phyloP scores from a whole-genome alignment of 192 early-diverging fungal genomes.

The Coemansia sp. region DNA sequence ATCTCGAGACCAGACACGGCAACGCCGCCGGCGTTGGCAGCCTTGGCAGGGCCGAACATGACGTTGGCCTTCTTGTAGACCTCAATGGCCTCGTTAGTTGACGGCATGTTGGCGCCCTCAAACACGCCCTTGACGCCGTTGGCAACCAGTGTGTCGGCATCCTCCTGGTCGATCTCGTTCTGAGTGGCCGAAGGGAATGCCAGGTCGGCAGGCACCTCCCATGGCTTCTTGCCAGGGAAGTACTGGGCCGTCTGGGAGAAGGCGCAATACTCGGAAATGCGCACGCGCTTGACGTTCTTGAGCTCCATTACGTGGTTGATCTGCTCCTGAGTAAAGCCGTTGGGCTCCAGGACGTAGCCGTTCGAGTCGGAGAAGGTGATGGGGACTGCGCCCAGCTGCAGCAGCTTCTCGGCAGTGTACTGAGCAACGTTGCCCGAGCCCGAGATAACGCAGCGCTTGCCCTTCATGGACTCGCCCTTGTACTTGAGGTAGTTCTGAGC shows the following conservation, averaged over 20 bases:
- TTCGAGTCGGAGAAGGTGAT: constrained; percentile 58
- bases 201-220: constrained; percentile 54
- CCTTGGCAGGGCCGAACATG: constrained; percentile 58
- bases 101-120: constrained; percentile 60
- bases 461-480: constrained; percentile 53
- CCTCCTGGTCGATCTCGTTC: constrained; percentile 58
- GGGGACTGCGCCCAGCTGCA: constrained; percentile 55
- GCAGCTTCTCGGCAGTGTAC: constrained; percentile 57
- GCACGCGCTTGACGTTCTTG: constrained; percentile 56
- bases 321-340: constrained; percentile 54
- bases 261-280: constrained; percentile 53
- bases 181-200: constrained; percentile 60
- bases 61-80: constrained; percentile 51
- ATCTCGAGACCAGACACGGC: constrained; percentile 60
- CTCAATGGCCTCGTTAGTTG: constrained; percentile 57
- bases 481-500: constrained; percentile 53
- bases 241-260: constrained; percentile 53
- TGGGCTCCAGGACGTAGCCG: constrained; percentile 53
- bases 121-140: constrained; percentile 54
- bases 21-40: constrained; percentile 58
- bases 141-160: constrained; percentile 53
- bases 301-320: constrained; percentile 56
- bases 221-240: constrained; percentile 56
- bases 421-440: constrained; percentile 59
- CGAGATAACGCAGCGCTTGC: constrained; percentile 55